Conservation (phyloP, 2,329 filamentous ascomycete genomes). For the Penicillium sp. region DNA sequence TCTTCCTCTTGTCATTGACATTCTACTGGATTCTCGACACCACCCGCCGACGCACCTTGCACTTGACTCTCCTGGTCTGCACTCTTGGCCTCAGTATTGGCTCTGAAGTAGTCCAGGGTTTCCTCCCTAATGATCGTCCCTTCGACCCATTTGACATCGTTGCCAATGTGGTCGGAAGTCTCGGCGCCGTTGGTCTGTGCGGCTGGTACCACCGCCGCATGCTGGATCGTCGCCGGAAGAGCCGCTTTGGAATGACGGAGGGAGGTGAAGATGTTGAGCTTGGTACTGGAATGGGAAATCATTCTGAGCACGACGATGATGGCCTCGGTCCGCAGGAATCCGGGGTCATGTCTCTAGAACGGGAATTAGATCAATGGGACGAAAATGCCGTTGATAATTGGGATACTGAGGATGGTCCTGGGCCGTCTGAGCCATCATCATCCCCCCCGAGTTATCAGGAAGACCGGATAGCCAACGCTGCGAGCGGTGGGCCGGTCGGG, state of each 20-base stretch:
- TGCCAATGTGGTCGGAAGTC: constrained; percentile 80
- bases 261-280: constrained; percentile 69
- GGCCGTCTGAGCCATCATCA: constrained; percentile 20
- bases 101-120: constrained; percentile 57
- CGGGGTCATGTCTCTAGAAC: constrained; percentile 67
- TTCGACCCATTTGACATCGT: constrained; percentile 83
- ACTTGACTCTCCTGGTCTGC: constrained; percentile 79
- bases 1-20: constrained; percentile 77
- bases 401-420: constrained; percentile 57
- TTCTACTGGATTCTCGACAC: constrained; percentile 99
- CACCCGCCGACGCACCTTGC: constrained; percentile 76
- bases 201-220: constrained; percentile 95
- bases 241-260: constrained; percentile 69
- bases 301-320: constrained; percentile 26
- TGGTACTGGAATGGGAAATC: constrained; percentile 52
- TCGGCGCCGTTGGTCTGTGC: constrained; percentile 69
- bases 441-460: constrained; percentile 23
- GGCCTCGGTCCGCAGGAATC: constrained; percentile 59
- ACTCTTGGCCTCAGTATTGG: constrained; percentile 61
- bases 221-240: constrained; percentile 78
- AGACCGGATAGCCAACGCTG: constrained; percentile 1
- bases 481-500: neutral
- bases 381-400: constrained; percentile 72
- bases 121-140: constrained; percentile 70
- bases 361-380: constrained; percentile 91